Conservation (phyloP, 345 rosid genomes). For the Microthlaspi erraticum region DNA sequence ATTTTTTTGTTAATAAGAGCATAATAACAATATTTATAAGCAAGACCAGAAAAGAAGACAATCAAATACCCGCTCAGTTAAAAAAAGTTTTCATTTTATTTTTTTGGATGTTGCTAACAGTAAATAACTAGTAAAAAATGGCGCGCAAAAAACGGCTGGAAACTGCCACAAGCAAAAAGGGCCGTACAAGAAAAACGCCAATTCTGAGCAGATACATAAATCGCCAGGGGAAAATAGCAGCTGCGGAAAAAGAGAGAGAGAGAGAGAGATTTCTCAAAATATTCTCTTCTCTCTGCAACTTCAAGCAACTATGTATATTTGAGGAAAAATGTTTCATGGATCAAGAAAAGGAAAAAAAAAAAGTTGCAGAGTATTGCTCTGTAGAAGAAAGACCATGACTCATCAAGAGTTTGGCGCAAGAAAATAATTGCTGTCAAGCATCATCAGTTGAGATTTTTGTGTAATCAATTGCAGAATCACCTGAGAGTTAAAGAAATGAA, state of each 20-base stretch:
- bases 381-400: conserved; percentile 36
- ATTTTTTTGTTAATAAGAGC: neutral
- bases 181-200: conserved; percentile 24
- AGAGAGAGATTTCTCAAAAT: conserved; percentile 26
- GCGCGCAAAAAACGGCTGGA: conserved; percentile 38
- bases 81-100: neutral
- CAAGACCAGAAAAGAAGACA: conserved; percentile 6
- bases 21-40: conserved; percentile 12
- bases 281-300: conserved; percentile 32
- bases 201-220: conserved; percentile 30
- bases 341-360: conserved; percentile 41
- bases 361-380: conserved; percentile 30
- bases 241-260: conserved; percentile 8
- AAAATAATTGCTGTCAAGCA: conserved; percentile 15
- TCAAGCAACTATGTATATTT: conserved; percentile 16
- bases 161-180: conserved; percentile 38
- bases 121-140: conserved; percentile 19
- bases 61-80: neutral
- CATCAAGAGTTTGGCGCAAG: neutral
- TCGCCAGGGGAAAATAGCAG: neutral
- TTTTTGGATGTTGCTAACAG: conserved; percentile 21
- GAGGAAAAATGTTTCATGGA: conserved; percentile 39
- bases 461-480: conserved; percentile 70
- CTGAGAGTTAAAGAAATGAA: conserved; percentile 44
- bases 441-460: conserved; percentile 44